Base-by-base conservation (phyloP, 1,139 yeast genomes). In the Blastobotrys ciferrii region DNA sequence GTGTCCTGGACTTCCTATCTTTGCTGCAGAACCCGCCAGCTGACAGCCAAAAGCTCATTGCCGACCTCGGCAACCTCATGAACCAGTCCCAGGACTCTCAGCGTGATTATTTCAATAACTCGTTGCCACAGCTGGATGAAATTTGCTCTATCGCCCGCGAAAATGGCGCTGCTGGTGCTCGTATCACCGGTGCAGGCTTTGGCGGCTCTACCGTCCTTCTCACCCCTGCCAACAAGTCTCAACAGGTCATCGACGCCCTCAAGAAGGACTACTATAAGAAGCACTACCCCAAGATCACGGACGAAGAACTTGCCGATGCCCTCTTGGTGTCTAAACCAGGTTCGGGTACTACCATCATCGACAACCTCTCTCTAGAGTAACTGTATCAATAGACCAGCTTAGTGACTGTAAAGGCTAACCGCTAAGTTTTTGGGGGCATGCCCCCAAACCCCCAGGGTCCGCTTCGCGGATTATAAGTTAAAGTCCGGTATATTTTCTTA, bases 121-220 rank as follows among this genome's bases (percentile, higher is more conserved):
- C 87, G 2, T 75, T 77, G 52, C 73, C 72, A 13, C 81, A 74
- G 54, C 75, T 78, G 49, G 81, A 79, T 50, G 66, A 67, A 7
- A 67, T 84, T 33, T 79, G 84, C 61, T 50, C 58, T 11, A 74
- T 83, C 54, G 87, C 87, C 2, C 65, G 71, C 20, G 63, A 59
- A 2, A 72, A 76, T 53, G 89, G 89, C 3, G 72, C 87, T 1
- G 73, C 68, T 52, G 89, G 89, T 20, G 79, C 87, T 2, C 73
- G 91, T 55, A 77, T 82, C 33, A 84, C 91, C 6, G 91, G 91
- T 37, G 89, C 91, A n/a, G 91, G 89, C 7, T 84, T 82, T 76
- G 91, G 91, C 39, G 91, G 91, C 7, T 81, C 84, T 32, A 73
- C 84, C 2, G 86, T 84, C 19, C 87, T 82, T 61, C 67, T 84